Evolutionary conservation across 2,329 filamentous ascomycete genomes (phyloP), one percentile per base, ranked within the genome.

Genomic region (Hypomyces perniciosus): DNA sequence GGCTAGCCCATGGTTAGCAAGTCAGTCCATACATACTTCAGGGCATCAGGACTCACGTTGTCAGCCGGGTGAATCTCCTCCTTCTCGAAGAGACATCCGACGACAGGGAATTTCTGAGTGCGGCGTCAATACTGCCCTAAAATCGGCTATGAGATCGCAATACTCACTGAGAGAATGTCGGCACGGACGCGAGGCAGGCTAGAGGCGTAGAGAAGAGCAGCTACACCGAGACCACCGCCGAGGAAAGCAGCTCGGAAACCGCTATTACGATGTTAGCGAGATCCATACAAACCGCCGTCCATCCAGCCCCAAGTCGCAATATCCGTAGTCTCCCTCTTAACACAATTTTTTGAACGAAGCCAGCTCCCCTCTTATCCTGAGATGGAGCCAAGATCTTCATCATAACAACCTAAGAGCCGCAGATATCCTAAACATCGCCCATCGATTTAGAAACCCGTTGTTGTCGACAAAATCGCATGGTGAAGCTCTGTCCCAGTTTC

Each of bases 121-220:
- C 6, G 9, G 4, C 13, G 35, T 48, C 10, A 48, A 26, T 7
- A 37, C 29, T 26, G 37, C 13, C 30, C 44, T 44, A 13, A 20
- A 20, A 20, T 6, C 5, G 27, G 27, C 1, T 28, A 8, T 20
- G 20, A 12, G 8, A 8, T 4, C 12, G 2, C 9, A 13, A 13
- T n/a, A 46, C 72, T 51, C 70, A 81, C 79, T 65, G 74, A 68
- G 56, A 85, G 75, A 56, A 86, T 72, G 61, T 86, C 83, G 44
- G 63, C 65, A 67, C 80, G 72, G 57, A 85, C 71, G 65, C 73
- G 75, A 57, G 83, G 83, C 44, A 85, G 77, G 59, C 82, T 81
- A 38, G 80, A 83, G 57, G 78, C 72, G 65, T 72, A 81, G 74
- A 79, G 81, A 60, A 84, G 74, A 56, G 81, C 70, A 57, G 71